phyloP scores from a whole-genome alignment of 495 filamentous ascomycete genomes.

The Bathelium albidoporum region DNA sequence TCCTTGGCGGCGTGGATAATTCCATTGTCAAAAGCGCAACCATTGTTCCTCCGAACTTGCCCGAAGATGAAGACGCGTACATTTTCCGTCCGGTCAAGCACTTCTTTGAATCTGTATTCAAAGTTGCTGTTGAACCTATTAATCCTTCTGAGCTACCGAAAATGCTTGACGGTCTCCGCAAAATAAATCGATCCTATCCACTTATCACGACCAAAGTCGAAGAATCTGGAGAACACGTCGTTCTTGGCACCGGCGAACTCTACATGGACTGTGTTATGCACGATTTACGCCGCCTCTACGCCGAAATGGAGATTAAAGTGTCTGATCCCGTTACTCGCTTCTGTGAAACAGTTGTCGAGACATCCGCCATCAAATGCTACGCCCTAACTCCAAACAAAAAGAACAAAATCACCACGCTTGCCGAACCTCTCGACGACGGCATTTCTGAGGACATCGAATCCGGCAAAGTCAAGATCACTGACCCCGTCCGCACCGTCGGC shows the following conservation, averaged over 20 bases:
- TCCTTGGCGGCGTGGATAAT: constrained; percentile 87
- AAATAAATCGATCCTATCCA: constrained; percentile 95
- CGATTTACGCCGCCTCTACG: constrained; percentile 82
- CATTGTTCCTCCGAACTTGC: constrained; percentile 67
- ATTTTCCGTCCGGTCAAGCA: constrained; percentile 90
- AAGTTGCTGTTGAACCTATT: constrained; percentile 95
- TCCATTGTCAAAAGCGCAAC: constrained; percentile 99
- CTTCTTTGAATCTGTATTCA: constrained; percentile 95
- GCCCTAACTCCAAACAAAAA: constrained; percentile 97
- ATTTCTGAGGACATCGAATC: constrained; percentile 94
- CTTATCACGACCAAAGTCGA: constrained; percentile 94
- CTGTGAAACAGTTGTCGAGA: constrained; percentile 96
- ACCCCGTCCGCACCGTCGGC: constrained; percentile 84
- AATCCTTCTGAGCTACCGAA: constrained; percentile 98
- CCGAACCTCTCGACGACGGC: constrained; percentile 86
- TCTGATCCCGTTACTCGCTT: constrained; percentile 96
- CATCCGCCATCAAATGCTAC: constrained; percentile 94
- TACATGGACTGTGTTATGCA: constrained; percentile 99
- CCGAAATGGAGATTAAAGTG: constrained; percentile 99
- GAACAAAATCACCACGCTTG: constrained; percentile 98
- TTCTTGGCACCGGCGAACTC: constrained; percentile 89
- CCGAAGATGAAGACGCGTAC: constrained; percentile 81
- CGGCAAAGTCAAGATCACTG: constrained; percentile 80
- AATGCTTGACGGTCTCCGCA: constrained; percentile 93
- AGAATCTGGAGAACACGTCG: constrained; percentile 94